Conservation (phyloP, 140 eudicot species). For the Stevia rebaudiana region DNA sequence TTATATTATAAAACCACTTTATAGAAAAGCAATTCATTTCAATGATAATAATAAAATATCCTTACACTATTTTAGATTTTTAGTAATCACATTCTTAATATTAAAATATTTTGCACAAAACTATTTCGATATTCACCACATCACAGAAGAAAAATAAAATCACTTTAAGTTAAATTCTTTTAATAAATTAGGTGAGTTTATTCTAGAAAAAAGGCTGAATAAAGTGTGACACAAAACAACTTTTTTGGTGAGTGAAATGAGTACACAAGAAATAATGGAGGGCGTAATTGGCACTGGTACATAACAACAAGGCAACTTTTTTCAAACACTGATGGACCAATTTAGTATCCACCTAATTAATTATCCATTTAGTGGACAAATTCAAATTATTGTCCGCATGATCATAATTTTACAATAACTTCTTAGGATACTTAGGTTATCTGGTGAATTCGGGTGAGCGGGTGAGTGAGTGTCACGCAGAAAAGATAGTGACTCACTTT, state of each 20-base stretch:
- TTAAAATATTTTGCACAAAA: neutral
- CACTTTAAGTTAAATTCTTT: neutral
- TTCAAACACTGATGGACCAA: slow-evolving; percentile 29
- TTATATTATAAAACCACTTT: slow-evolving; percentile 38
- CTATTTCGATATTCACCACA: neutral
- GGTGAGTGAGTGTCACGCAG: too few species aligned
- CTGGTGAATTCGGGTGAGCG: too few species aligned
- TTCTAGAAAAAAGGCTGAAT: slow-evolving; percentile 34
- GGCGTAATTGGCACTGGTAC: slow-evolving; percentile 38
- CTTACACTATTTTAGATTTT: slow-evolving; percentile 9
- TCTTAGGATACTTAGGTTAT: too few species aligned
- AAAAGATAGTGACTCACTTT: too few species aligned
- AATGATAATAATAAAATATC: slow-evolving; percentile 20
- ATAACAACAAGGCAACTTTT: slow-evolving; percentile 23
- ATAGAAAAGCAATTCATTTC: slow-evolving; percentile 25
- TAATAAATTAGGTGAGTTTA: slow-evolving; percentile 27
- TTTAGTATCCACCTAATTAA: slow-evolving; percentile 40
- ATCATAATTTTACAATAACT: slow-evolving; percentile 12
- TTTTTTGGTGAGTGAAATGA: slow-evolving; percentile 41
- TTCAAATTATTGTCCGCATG: slow-evolving; percentile 36
- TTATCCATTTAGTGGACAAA: slow-evolving; percentile 29
- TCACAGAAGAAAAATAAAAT: neutral
- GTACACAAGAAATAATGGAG: slow-evolving; percentile 42
- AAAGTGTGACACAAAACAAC: slow-evolving; percentile 38
- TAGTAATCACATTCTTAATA: neutral